phyloP scores from a whole-genome alignment of 139 green algal genomes.

The Chlorokybus atmophyticus region DNA sequence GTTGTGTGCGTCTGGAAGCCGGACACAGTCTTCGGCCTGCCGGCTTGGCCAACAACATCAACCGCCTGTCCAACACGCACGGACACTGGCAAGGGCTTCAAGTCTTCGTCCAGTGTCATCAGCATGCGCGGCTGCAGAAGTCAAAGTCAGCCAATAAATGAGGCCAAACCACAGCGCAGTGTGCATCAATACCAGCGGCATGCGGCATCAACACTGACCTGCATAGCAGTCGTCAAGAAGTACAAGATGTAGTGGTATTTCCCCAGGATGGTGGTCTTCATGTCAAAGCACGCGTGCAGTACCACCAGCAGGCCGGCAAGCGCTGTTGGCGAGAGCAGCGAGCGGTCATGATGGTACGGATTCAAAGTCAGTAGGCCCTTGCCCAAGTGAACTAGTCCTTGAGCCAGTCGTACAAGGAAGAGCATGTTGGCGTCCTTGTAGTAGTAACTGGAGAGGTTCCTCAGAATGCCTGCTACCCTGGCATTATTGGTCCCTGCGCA shows the following conservation, averaged over 20 bases:
- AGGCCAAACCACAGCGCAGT: no score
- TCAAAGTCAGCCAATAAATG: no score
- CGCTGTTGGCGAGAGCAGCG: conserved; percentile 70
- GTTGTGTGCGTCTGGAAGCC: conserved; percentile 93
- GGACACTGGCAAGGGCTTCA: conserved; percentile 63
- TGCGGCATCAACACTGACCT: conserved; percentile 9
- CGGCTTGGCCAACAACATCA: conserved; percentile 90
- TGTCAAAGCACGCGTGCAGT: conserved; percentile 40
- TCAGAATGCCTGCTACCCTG: conserved; percentile 43
- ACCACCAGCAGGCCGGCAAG: conserved; percentile 70
- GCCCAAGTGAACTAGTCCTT: conserved; percentile 86
- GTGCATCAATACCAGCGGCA: no score
- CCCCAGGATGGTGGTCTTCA: conserved; percentile 57
- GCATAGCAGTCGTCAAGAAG: conserved; percentile 69
- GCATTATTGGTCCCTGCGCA: conserved; percentile 96
- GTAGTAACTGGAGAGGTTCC: conserved; percentile 79
- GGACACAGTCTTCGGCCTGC: conserved; percentile 95
- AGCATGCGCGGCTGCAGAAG: conserved; percentile 92
- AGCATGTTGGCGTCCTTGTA: conserved; percentile 90
- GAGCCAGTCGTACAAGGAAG: conserved; percentile 62
- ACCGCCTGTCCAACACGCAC: conserved; percentile 89
- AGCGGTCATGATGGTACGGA: conserved; percentile 75
- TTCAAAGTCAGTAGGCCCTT: conserved; percentile 89
- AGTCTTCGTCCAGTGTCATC: conserved; percentile 81
- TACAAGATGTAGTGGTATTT: conserved; percentile 90